Percentiles rank a stretch among this genome's conserved stretches.
Evolutionary conservation across 352 stramenopile species (phyloP).

Genomic region (Phytopythium cucurbitacearum): DNA sequence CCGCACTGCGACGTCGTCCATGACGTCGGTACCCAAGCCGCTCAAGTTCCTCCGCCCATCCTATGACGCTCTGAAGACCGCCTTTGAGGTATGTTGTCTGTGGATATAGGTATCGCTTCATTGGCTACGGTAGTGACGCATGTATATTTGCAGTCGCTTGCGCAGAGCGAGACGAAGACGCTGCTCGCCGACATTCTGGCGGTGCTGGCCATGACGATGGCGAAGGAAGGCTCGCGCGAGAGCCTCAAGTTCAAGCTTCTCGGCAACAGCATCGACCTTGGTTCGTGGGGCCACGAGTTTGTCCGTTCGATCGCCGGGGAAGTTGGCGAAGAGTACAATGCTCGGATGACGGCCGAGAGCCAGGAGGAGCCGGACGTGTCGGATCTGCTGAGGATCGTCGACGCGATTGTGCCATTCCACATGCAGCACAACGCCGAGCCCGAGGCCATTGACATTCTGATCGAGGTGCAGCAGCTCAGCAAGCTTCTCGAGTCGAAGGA

Average conservation of each 20-base stretch:
- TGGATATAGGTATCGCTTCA: neutral
- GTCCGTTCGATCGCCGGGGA: constrained; percentile 96
- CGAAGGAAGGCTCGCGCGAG: constrained; percentile 88
- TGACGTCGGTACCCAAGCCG: constrained; percentile 99
- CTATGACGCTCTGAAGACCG: constrained; percentile 92
- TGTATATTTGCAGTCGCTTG: constrained; percentile 18
- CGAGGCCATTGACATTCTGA: constrained; percentile 98
- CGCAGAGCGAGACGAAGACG: constrained; percentile 60
- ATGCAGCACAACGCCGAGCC: constrained; percentile 99
- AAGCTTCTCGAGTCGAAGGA: constrained; percentile 91
- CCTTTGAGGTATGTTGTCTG: constrained; percentile 39
- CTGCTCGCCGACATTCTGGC: constrained; percentile 86
- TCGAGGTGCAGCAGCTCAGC: constrained; percentile 97
- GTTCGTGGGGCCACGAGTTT: constrained; percentile 99
- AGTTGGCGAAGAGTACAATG: constrained; percentile 93
- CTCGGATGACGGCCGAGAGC: constrained; percentile 52
- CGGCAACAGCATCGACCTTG: constrained; percentile 89
- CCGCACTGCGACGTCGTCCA: constrained; percentile 94
- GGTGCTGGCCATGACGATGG: constrained; percentile 99
- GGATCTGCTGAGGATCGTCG: constrained; percentile 95
- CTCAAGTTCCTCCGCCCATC: constrained; percentile 98
- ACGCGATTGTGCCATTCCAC: constrained; percentile 99
- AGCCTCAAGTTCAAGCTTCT: constrained; percentile 89
- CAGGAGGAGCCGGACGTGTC: constrained; percentile 62
- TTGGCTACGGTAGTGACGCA: neutral